Base-by-base conservation (phyloP, 2,329 filamentous ascomycete species). In the Diplodia scrobiculata region DNA sequence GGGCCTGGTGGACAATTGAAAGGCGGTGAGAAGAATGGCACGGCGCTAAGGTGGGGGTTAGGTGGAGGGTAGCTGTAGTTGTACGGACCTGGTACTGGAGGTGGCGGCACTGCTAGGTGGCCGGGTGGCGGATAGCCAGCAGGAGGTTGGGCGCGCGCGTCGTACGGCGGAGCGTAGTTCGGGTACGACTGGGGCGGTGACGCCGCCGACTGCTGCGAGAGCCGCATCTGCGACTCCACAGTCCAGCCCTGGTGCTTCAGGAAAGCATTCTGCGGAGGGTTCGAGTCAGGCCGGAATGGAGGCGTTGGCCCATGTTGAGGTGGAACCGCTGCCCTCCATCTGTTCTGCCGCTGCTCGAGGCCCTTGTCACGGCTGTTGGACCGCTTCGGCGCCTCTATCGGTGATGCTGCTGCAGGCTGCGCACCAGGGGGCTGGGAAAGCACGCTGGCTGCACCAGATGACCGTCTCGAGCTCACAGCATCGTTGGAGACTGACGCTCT, bases 271-370 rank as follows among this genome's bases (percentile, higher is more conserved):
- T 59, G 64, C 7, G 64, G 64, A 41, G 53, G 64, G 21, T 66
- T 66, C 9, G 64, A 66, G 47, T 66, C 53, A 14, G 63, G 64
- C 10, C 64, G 45, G 21, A 66, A 66, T 21, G 64, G 64, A 10
- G 64, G 64, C 10, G 53, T 66, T 2, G 64, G 64, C 6, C 64
- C 65, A 48, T 66, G 65, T 25, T 66, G 65, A 51, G 65, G 55
- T 29, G 55, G 55, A 34, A 66, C 58, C 21, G 65, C 65, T 3
- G 65, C 65, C 21, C 65, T 54, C 65, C 65, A 66, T 19, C 65
- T 51, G 50, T 66, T 66, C 19, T 66, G 65, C 27, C 65, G 50
- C 34, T 55, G 50, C 55, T 66, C 65, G n/a, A 66, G 54, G n/a
- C 65, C 65, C 10, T 58, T 53, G 7, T 66, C 65, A n/a, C 65